phyloP scores from a whole-genome alignment of 768 basidiomycete species.

The Mycena venus region DNA sequence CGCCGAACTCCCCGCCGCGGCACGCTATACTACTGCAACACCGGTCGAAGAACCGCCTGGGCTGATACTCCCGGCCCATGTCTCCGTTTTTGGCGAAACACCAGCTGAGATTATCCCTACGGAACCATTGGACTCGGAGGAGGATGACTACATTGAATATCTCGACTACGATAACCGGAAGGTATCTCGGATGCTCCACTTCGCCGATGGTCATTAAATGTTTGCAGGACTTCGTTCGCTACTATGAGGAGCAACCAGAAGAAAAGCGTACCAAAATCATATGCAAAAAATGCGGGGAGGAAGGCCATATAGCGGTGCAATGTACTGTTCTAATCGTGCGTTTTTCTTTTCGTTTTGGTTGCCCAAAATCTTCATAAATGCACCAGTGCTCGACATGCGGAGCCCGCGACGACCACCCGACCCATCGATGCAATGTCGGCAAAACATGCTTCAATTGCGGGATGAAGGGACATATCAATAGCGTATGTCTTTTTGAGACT shows the following conservation, averaged over 20 bases:
- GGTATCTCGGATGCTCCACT: slow-evolving; percentile 49
- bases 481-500: slow-evolving; percentile 50
- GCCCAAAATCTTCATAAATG: slow-evolving; percentile 2
- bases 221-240: slow-evolving; percentile 68
- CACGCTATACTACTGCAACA: slow-evolving; percentile 26
- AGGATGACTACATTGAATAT: slow-evolving; percentile 82
- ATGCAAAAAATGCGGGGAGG: slow-evolving; percentile 85
- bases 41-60: slow-evolving; percentile 28
- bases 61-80: slow-evolving; percentile 79
- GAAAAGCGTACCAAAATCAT: slow-evolving; percentile 64
- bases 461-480: slow-evolving; percentile 86
- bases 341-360: slow-evolving; percentile 25
- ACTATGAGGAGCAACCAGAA: slow-evolving; percentile 68
- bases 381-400: slow-evolving; percentile 88
- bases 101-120: slow-evolving; percentile 63
- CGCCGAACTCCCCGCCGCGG: slow-evolving; percentile 46
- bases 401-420: slow-evolving; percentile 82
- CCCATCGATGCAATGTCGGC: slow-evolving; percentile 83
- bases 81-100: slow-evolving; percentile 65
- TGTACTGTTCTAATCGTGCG: slow-evolving; percentile 82
- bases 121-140: slow-evolving; percentile 57
- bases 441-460: slow-evolving; percentile 86
- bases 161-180: slow-evolving; percentile 79
- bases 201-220: background rate
- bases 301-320: slow-evolving; percentile 76